Evolutionary conservation across 345 rosid species (phyloP).

Genomic region (Eucalyptus pumila): DNA sequence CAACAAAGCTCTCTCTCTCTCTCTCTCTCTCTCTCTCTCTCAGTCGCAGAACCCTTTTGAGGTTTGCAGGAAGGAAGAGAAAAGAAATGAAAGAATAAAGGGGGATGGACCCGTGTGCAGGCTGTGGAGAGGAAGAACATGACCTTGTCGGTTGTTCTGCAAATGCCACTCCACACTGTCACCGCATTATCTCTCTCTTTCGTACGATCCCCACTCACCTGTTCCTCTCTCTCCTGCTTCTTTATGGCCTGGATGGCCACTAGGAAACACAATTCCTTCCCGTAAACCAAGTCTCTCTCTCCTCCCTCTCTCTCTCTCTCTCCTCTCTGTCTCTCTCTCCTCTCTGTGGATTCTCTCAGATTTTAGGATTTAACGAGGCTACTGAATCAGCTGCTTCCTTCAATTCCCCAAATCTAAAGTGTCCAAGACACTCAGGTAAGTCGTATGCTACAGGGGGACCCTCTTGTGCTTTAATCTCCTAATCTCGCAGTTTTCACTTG

Average conservation of each 20-base stretch:
- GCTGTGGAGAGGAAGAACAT: slow-evolving; percentile 19
- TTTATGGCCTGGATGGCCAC: not conserved
- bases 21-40: not conserved
- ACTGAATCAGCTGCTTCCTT: not conserved
- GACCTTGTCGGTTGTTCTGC: slow-evolving; percentile 39
- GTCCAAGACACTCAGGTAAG: slow-evolving; percentile 56
- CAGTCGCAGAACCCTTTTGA: not conserved
- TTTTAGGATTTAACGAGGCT: not conserved
- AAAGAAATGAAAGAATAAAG: slow-evolving; percentile 2
- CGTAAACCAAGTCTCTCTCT: not conserved
- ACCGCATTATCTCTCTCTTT: not conserved
- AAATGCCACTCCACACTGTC: not conserved
- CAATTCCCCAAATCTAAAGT: slow-evolving; percentile 43
- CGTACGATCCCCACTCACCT: not conserved
- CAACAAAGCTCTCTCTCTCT: not conserved
- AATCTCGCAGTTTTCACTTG: not conserved
- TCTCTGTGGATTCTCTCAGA: not conserved
- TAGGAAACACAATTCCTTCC: not conserved
- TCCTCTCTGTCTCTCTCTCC: slow-evolving; percentile 1
- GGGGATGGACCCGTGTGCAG: not conserved
- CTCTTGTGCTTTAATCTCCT: not conserved
- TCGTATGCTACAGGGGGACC: not conserved
- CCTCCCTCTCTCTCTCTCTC: not conserved
- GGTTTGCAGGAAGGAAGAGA: not conserved
- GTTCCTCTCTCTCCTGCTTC: not conserved